Conservation (phyloP, 441 rosid species). For the Bocquillonia castaneifolia region DNA sequence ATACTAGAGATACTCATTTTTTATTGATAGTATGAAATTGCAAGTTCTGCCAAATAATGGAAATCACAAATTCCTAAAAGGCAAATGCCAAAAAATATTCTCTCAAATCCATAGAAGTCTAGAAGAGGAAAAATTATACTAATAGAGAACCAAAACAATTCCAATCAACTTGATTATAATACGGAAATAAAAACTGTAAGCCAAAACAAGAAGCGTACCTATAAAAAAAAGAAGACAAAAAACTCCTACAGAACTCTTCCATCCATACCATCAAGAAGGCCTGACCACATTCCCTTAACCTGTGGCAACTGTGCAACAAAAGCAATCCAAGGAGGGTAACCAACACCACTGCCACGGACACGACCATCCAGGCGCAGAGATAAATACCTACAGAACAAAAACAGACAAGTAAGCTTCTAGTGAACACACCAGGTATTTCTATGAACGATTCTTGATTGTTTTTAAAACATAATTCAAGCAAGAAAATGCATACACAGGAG, state of each 20-base stretch:
- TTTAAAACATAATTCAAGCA: background rate
- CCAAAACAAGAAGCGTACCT: slow-evolving; percentile 19
- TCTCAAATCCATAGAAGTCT: too few species aligned
- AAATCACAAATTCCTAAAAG: too few species aligned
- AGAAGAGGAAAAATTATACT: too few species aligned
- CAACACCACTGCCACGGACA: slow-evolving; percentile 88
- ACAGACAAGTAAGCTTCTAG: background rate
- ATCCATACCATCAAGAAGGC: slow-evolving; percentile 89
- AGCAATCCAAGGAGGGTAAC: slow-evolving; percentile 97
- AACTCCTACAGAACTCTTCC: slow-evolving; percentile 61
- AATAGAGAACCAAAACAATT: too few species aligned
- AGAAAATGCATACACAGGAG: slow-evolving; percentile 69
- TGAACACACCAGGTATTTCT: too few species aligned
- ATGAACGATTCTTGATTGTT: too few species aligned
- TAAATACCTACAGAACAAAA: slow-evolving; percentile 47
- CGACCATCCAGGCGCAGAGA: slow-evolving; percentile 88
- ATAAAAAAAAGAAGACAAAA: background rate
- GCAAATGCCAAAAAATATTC: too few species aligned
- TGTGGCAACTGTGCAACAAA: slow-evolving; percentile 88
- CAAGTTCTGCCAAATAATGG: too few species aligned
- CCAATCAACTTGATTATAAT: too few species aligned
- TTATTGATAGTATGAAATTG: too few species aligned
- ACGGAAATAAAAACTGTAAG: too few species aligned
- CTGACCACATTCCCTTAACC: slow-evolving; percentile 80
- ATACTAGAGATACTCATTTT: too few species aligned